Evolutionary conservation across 441 rosid species (phyloP).

Genomic region (Viola pubescens): DNA sequence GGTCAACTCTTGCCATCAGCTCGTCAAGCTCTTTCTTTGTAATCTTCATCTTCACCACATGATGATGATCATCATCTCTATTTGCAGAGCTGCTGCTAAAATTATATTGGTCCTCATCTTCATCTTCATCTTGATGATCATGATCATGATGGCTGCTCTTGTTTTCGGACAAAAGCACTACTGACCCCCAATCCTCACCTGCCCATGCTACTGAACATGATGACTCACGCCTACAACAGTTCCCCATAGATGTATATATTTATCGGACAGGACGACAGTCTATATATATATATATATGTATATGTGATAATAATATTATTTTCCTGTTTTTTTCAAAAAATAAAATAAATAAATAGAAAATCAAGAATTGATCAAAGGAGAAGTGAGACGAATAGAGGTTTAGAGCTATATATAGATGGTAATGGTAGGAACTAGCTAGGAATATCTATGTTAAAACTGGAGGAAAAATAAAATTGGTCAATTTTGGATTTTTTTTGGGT

Average conservation of each 20-base stretch:
- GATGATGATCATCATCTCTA: background rate
- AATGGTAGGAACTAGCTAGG: too few relatives aligned
- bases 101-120: background rate
- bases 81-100: constrained; percentile 17
- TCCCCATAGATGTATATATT: constrained; percentile 32
- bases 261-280: too few relatives aligned
- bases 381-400: background rate
- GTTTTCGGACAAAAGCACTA: background rate
- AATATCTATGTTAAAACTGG: too few relatives aligned
- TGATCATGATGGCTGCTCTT: background rate
- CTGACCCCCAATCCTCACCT: constrained; percentile 34
- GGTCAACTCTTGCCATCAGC: constrained; percentile 22
- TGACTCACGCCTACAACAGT: constrained; percentile 21
- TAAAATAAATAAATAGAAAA: too few relatives aligned
- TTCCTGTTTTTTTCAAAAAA: too few relatives aligned
- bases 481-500: too few relatives aligned
- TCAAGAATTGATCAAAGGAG: background rate
- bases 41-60: constrained; percentile 46
- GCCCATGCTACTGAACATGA: constrained; percentile 23
- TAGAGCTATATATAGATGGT: background rate
- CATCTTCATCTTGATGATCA: background rate
- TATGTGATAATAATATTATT: too few relatives aligned
- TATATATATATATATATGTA: too few relatives aligned
- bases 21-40: constrained; percentile 45
- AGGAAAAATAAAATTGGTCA: too few relatives aligned